phyloP scores from a whole-genome alignment of 192 early-diverging fungal genomes.

The Rhizophagus sp. region DNA sequence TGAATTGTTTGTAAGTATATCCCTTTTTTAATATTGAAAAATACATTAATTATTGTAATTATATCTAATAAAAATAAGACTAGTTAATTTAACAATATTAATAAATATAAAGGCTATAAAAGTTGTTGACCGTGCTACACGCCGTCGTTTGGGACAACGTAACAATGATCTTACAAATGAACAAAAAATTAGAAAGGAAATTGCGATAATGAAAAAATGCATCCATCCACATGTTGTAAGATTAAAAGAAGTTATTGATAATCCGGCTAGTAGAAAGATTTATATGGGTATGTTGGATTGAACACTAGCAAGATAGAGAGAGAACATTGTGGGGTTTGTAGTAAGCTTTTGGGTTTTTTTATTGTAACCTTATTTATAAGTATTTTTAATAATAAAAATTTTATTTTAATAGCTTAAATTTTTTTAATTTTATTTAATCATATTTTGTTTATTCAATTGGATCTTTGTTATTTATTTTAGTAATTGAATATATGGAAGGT shows the following conservation, averaged over 20 bases:
- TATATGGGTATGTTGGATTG: conserved; percentile 68
- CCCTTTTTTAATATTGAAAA: background rate
- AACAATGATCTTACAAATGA: conserved; percentile 47
- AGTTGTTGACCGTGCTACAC: conserved; percentile 45
- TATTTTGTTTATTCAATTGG: background rate
- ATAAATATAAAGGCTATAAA: conserved; percentile 42
- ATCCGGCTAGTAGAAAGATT: conserved; percentile 85
- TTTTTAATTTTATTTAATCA: background rate
- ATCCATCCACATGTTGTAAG: conserved; percentile 89
- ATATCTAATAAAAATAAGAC: background rate
- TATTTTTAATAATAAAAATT: background rate
- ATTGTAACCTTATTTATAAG: background rate
- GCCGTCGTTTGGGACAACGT: conserved; percentile 40
- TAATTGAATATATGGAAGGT: conserved; percentile 90
- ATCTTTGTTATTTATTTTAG: conserved; percentile 24
- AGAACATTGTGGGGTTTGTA: conserved; percentile 11
- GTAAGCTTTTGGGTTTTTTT: background rate
- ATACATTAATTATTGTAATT: background rate
- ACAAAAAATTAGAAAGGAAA: conserved; percentile 92
- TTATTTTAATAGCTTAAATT: background rate
- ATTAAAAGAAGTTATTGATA: conserved; percentile 93
- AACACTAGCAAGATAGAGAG: background rate
- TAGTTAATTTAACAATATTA: background rate
- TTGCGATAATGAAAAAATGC: conserved; percentile 96
- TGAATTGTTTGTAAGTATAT: conserved; percentile 66